These are phyloP conservation scores for rapeseed (Brassica napus) DNA, from an alignment of 345 rosid species.

Conservation along the genomic window Da-Ae NC_063447.1:7483501-7484000, in stretches of 20 bases:
- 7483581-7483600: background rate
- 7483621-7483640: slow-evolving; percentile 48
- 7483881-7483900: background rate
- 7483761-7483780: background rate
- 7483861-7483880: background rate
- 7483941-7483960: slow-evolving; percentile 28
- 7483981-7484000: slow-evolving; percentile 7
- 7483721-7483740: background rate
- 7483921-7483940: slow-evolving; percentile 10
- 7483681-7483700: slow-evolving; percentile 39
- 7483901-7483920: slow-evolving; percentile 14
- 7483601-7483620: slow-evolving; percentile 58
- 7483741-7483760: background rate
- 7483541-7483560: slow-evolving; percentile 25
- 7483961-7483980: slow-evolving; percentile 36
- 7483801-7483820: background rate
- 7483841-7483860: background rate
- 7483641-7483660: slow-evolving; percentile 44
- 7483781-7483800: background rate
- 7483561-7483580: slow-evolving; percentile 20
- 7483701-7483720: slow-evolving; percentile 24
- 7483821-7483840: background rate
- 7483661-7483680: slow-evolving; percentile 42
- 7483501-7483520: slow-evolving; percentile 51
- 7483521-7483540: slow-evolving; percentile 39